These are phyloP conservation scores for Komagataella ulmi DNA, from an alignment of 805 yeast genomes.

Conservation along the genomic window DNA sequence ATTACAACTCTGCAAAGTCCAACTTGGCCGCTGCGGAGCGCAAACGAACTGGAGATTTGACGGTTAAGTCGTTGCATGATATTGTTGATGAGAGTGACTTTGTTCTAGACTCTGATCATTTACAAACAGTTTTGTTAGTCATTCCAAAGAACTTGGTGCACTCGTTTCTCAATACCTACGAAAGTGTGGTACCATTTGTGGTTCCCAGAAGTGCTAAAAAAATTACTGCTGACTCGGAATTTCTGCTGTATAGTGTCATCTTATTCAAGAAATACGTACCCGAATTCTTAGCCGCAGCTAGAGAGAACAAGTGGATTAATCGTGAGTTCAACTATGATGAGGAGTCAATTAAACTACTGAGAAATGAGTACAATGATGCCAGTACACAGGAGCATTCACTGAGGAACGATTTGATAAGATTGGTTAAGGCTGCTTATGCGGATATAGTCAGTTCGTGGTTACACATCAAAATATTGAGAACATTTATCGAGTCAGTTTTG, in stretches of 20 bases:
- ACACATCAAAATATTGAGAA: constrained; percentile 77
- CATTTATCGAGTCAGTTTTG: constrained; percentile 85
- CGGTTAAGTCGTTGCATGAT: constrained; percentile 83
- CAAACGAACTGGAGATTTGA: constrained; percentile 85
- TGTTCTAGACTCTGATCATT: constrained; percentile 74
- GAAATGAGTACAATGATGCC: constrained; percentile 69
- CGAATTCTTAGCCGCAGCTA: constrained; percentile 53
- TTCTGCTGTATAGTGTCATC: constrained; percentile 60
- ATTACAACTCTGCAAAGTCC: constrained; percentile 72
- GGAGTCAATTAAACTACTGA: constrained; percentile 54
- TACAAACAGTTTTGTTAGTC: constrained; percentile 76
- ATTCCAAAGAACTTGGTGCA: constrained; percentile 58
- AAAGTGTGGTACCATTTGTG: constrained; percentile 63
- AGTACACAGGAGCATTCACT: constrained; percentile 60
- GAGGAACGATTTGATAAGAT: constrained; percentile 65
- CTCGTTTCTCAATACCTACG: constrained; percentile 61
- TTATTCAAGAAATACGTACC: constrained; percentile 70
- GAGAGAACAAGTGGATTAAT: constrained; percentile 85
- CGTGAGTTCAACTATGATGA: constrained; percentile 86
- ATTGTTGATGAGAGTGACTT: constrained; percentile 75
- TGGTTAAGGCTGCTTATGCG: constrained; percentile 80
- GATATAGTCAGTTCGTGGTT: constrained; percentile 81
- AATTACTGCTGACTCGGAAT: constrained; percentile 66
- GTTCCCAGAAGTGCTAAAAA: constrained; percentile 81
- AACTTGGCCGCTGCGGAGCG: constrained; percentile 81